Evolutionary conservation across 139 green algal species (phyloP), one percentile per base, ranked within the genome.

Genomic region (Nannochloris sp.): DNA sequence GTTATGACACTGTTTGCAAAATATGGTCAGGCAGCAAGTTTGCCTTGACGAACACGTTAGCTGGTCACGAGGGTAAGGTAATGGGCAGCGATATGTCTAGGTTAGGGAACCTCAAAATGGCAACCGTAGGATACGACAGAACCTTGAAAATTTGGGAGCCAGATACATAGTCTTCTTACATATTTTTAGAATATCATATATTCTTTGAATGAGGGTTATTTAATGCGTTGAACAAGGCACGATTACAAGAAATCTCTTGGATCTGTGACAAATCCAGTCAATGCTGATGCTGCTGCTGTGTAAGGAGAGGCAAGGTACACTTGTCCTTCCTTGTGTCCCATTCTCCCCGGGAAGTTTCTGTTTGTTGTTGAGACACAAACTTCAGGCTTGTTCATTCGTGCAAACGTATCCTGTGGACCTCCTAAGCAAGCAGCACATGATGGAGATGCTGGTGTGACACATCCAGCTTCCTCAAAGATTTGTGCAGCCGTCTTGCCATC

Each of bases 331-430:
- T 97, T 97, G 82, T 96, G 84, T 2, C 91, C 91, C 91, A 97
- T 97, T 53, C 91, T 81, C n/a, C 91, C 91, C 4, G 91, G 91
- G 86, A 97, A 97, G 69, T 97, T 97, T 63, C 90, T 83, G 79
- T 97, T 97, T 62, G 91, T 97, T 23, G 91, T 97, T 20, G 86
- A 95, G 16, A 97, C 90, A 66, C 85, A 95, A 51, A 95, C 82
- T 77, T 94, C 74, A 8, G 91, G 84, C 81, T 95, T 86, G 70
- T 97, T 97, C 88, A 97, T 94, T 63, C 91, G 84, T 1, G 87
- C 91, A 74, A 92, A 97, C 11, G 91, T 97, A 79, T 97, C 91
- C 43, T 84, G 79, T 12, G 91, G 91, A 0, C 91, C 91, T 17
- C 91, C 91, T 59, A 97, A 67, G 82, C 91, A 97, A 0, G 91